phyloP scores from a whole-genome alignment of 305 asterid species.

The Solanum hybrid region DNA sequence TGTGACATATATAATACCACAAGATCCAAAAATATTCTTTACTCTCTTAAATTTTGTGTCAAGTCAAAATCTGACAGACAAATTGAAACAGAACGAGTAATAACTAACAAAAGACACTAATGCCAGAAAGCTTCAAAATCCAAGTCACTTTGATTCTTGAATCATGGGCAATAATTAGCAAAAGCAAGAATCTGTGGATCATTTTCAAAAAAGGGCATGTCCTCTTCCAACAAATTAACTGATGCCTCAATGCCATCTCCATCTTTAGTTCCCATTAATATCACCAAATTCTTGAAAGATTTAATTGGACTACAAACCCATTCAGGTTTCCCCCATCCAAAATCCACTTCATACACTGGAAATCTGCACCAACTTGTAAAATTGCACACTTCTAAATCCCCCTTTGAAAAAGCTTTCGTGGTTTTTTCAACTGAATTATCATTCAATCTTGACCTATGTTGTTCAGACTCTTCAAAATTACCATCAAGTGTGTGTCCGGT shows the following conservation, averaged over 20 bases:
- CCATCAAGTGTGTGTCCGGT: background rate
- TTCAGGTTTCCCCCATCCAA: slow-evolving; percentile 39
- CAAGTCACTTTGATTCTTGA: background rate
- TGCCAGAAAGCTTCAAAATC: background rate
- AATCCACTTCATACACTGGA: slow-evolving; percentile 24
- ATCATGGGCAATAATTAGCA: background rate
- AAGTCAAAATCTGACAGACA: background rate
- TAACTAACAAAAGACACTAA: background rate
- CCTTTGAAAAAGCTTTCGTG: background rate
- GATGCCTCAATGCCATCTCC: slow-evolving; percentile 34
- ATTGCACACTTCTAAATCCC: slow-evolving; percentile 4
- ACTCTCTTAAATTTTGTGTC: background rate
- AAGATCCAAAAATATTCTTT: too few species aligned
- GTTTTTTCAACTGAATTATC: background rate
- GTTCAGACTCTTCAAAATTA: background rate
- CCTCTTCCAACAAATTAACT: slow-evolving; percentile 23
- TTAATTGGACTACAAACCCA: slow-evolving; percentile 20
- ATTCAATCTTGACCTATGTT: background rate
- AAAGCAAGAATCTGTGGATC: slow-evolving; percentile 4
- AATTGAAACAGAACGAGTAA: too few species aligned
- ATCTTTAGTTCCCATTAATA: slow-evolving; percentile 19
- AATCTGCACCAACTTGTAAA: slow-evolving; percentile 37
- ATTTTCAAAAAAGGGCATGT: slow-evolving; percentile 8
- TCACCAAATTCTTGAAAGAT: slow-evolving; percentile 12
- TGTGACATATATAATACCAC: too few species aligned